Conservation (phyloP, 2,329 filamentous ascomycete species). For the Sclerotinia nivalis region DNA sequence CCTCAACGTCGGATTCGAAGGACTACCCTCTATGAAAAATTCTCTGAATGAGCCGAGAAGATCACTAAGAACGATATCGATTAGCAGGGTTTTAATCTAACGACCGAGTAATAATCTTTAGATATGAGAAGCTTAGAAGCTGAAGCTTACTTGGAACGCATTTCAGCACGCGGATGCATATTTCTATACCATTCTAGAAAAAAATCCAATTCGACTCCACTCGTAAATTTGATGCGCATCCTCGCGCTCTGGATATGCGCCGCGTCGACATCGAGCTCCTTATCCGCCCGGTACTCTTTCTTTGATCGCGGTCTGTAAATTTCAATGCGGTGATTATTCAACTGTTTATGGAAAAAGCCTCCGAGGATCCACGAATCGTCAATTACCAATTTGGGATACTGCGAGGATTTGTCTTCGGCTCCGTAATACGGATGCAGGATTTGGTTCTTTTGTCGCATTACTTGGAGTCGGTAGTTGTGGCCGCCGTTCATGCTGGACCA, state of each 20-base stretch:
- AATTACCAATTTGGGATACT: not conserved
- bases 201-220: not conserved
- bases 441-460: not conserved
- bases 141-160: not conserved
- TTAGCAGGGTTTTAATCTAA: not conserved
- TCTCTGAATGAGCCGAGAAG: not conserved
- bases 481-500: not conserved
- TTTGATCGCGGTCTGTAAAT: constrained; percentile 4
- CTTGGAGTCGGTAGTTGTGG: not conserved
- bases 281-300: not conserved
- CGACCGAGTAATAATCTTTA: not conserved
- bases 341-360: not conserved
- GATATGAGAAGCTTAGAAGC: not conserved
- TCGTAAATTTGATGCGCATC: not conserved
- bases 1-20: not conserved
- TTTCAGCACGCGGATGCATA: not conserved
- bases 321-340: not conserved
- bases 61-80: not conserved
- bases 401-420: not conserved
- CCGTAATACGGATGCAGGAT: constrained; percentile 3
- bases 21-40: not conserved
- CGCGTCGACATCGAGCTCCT: not conserved
- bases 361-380: constrained; percentile 3
- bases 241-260: not conserved
- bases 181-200: not conserved